Percentiles rank a stretch among this genome's conserved stretches.
These are phyloP conservation scores for Leccinum rimulosum DNA, from an alignment of 768 basidiomycete genomes.

Conservation along the genomic window DNA sequence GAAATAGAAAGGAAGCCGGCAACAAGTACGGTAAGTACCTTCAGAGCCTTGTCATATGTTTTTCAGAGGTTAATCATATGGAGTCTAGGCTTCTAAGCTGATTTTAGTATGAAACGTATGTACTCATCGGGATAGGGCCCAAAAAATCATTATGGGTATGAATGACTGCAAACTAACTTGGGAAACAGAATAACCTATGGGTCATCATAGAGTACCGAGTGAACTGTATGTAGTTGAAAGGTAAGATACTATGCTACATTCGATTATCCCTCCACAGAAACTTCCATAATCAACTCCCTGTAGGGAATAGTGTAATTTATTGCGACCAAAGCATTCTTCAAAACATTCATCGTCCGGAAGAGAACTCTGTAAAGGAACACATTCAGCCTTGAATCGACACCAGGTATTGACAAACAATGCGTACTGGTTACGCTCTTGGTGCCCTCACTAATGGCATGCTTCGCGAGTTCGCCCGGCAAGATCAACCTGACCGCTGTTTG, in stretches of 20 bases:
- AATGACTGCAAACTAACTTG: neutral
- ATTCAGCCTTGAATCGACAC: neutral
- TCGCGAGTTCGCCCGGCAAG: slow-evolving; percentile 68
- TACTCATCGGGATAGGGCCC: neutral
- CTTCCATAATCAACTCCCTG: too few relatives aligned
- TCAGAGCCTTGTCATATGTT: neutral
- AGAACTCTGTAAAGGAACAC: slow-evolving; percentile 22
- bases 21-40: slow-evolving; percentile 80
- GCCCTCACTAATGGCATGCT: slow-evolving; percentile 76
- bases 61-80: neutral
- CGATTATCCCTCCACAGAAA: neutral
- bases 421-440: slow-evolving; percentile 58
- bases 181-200: too few relatives aligned
- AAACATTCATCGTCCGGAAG: slow-evolving; percentile 16
- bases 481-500: slow-evolving; percentile 69
- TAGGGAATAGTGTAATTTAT: too few relatives aligned
- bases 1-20: slow-evolving; percentile 86
- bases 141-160: neutral
- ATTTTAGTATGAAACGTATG: neutral
- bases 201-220: neutral
- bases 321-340: neutral
- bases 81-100: slow-evolving; percentile 24
- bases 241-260: slow-evolving; percentile 26
- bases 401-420: slow-evolving; percentile 3
- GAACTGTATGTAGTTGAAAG: neutral